Conservation (phyloP, 2,329 filamentous ascomycete species). For the Plectosphaerella cucumerina region DNA sequence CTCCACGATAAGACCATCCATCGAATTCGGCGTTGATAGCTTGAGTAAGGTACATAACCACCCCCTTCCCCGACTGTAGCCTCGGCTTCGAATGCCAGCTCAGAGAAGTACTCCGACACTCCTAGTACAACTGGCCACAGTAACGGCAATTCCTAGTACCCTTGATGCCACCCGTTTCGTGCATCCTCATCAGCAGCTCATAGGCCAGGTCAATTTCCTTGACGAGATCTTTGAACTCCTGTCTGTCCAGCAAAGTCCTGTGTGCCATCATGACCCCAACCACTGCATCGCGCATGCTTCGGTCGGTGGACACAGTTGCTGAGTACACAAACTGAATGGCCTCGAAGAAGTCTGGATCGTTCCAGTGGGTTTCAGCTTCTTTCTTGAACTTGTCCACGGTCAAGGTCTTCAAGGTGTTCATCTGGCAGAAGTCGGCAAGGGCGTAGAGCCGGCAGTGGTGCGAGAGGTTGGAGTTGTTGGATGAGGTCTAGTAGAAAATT, state of each 20-base stretch:
- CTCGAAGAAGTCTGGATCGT: constrained; percentile 1
- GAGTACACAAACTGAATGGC: constrained; percentile 1
- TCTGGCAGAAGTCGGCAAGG: constrained; percentile 1
- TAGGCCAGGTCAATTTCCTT: not conserved
- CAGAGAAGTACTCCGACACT: no score
- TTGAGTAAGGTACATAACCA: no score
- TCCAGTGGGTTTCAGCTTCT: not conserved
- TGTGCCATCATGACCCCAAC: not conserved
- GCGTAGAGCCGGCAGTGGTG: constrained; percentile 1
- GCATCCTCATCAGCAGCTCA: constrained; percentile 1
- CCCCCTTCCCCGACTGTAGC: no score
- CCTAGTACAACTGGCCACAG: no score
- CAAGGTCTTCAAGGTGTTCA: not conserved
- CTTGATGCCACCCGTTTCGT: no score
- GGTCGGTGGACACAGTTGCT: not conserved
- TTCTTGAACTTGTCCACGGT: not conserved
- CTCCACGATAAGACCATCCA: no score
- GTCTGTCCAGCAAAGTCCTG: not conserved
- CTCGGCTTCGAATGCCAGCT: no score
- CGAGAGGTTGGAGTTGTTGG: not conserved
- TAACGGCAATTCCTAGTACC: no score
- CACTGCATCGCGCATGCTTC: not conserved
- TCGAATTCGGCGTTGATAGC: no score
- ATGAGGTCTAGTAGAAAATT: no score
- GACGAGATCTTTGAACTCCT: not conserved